phyloP scores from a whole-genome alignment of 768 basidiomycete genomes.

The Pleurotus platypus region DNA sequence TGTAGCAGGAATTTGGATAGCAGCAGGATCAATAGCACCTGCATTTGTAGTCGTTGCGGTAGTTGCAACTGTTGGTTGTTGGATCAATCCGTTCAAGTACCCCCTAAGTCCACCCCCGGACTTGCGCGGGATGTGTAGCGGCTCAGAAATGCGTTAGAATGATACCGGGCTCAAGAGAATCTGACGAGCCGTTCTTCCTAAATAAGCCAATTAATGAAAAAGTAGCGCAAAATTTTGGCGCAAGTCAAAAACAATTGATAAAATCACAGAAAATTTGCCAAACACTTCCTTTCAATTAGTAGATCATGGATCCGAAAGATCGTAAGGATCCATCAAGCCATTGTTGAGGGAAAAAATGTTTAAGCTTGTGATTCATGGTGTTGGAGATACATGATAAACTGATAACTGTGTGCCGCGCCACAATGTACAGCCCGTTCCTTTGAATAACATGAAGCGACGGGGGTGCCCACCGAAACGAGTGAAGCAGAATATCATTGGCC shows the following conservation, averaged over 20 bases:
- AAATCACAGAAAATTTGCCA: slow-evolving; percentile 4
- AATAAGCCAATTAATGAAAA: too few species aligned
- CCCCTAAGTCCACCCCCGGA: background rate
- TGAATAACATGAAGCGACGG: background rate
- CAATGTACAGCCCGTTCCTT: background rate
- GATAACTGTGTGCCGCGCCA: background rate
- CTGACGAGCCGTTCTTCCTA: slow-evolving; percentile 13
- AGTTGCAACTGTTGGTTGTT: too few species aligned
- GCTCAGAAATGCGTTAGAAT: slow-evolving; percentile 1
- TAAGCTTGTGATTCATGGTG: background rate
- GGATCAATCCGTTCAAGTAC: too few species aligned
- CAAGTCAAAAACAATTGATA: slow-evolving; percentile 1
- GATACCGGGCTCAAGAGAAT: slow-evolving; percentile 1
- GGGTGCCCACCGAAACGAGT: background rate
- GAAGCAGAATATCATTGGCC: background rate
- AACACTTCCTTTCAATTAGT: background rate
- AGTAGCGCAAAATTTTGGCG: background rate
- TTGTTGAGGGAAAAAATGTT: background rate
- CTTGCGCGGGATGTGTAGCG: background rate
- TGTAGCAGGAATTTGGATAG: too few species aligned
- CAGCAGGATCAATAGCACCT: too few species aligned
- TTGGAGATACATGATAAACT: background rate
- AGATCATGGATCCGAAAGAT: background rate
- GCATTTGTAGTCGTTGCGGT: too few species aligned
- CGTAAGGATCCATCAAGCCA: background rate